Base-by-base conservation (phyloP, 495 filamentous ascomycete species). In the Chaetomium fimeti region DNA sequence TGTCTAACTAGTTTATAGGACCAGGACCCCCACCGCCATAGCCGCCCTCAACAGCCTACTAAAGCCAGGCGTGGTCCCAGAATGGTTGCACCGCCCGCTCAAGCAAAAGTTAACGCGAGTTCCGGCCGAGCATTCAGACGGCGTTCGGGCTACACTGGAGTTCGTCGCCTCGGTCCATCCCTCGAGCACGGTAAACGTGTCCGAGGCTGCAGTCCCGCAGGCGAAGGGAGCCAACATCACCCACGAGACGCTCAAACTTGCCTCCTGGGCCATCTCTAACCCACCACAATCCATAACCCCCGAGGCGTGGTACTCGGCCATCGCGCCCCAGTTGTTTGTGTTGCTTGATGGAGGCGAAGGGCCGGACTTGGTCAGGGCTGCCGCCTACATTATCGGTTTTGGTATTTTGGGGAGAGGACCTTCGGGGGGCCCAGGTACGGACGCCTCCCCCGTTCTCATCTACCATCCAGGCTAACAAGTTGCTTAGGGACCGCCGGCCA, bases 321-420 rank as follows among this genome's bases (percentile, higher is more conserved):
- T 92, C 56, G 85, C 84, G 3, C 85, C 87, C 11, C 89, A 92
- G 67, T 78, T 94, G 15, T 74, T 89, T 22, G 68, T 71, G 38
- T 79, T 93, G 16, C 81, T 94, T 24, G 88, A 91, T 68, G 88
- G 87, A 1, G 76, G 79, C 32, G 84, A 86, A 29, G 84, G 85
- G 9, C 79, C 75, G 5, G 89, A 91, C 68, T 75, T 93, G 64
- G 80, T 75, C 61, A 88, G 82, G 66, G 87, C 83, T 7, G 88
- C 87, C 5, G 84, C 88, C 0, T 91, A 91, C 70, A 82, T 90
- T 49, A 88, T 92, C 60, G 89, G 88, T 0, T 88, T 86, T 68
- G 89, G 89, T 1, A 86, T 93, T 22, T 71, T 94, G 54, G 85
- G 86, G 0, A 86, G 85, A 60, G 87, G 84, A 57, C 74, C 81